Evolutionary conservation across 1,139 yeast species (phyloP).

Genomic region (Eremothecium gossypii): DNA sequence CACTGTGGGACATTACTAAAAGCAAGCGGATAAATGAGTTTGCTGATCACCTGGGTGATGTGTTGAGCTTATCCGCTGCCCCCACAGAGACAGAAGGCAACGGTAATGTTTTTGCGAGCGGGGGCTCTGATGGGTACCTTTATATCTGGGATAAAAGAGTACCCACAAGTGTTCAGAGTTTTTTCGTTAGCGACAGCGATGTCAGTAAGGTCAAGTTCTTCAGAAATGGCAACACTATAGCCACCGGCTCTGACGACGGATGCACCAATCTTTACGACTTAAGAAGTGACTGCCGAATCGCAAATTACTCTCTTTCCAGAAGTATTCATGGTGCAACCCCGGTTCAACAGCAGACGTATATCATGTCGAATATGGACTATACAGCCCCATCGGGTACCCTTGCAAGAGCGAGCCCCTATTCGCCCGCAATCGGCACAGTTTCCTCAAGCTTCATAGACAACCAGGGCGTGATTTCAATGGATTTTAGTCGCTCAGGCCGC

Average conservation of each 20-base stretch:
- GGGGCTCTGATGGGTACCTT: slow-evolving; percentile 68
- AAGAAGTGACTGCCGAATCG: slow-evolving; percentile 65
- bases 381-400: slow-evolving; percentile 4
- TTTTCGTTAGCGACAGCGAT: slow-evolving; percentile 55
- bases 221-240: slow-evolving; percentile 62
- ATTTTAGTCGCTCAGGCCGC: slow-evolving; percentile 69
- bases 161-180: slow-evolving; percentile 47
- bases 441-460: slow-evolving; percentile 36
- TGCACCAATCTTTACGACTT: slow-evolving; percentile 62
- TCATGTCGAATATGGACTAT: slow-evolving; percentile 9
- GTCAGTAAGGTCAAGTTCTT: slow-evolving; percentile 57
- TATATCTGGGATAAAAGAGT: slow-evolving; percentile 64
- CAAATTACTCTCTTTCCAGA: slow-evolving; percentile 39
- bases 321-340: slow-evolving; percentile 12
- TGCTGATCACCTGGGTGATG: slow-evolving; percentile 75
- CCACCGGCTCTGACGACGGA: slow-evolving; percentile 76
- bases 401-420: slow-evolving; percentile 9
- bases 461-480: slow-evolving; percentile 61
- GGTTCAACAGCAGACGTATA: slow-evolving; percentile 13
- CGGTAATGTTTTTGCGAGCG: slow-evolving; percentile 45
- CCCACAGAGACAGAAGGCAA: slow-evolving; percentile 14
- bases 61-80: slow-evolving; percentile 42
- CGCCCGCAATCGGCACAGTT: slow-evolving; percentile 15
- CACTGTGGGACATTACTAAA: slow-evolving; percentile 68
- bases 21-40: slow-evolving; percentile 49